Conservation (phyloP, 306 rosid species). For the Quercus agrifolia region DNA sequence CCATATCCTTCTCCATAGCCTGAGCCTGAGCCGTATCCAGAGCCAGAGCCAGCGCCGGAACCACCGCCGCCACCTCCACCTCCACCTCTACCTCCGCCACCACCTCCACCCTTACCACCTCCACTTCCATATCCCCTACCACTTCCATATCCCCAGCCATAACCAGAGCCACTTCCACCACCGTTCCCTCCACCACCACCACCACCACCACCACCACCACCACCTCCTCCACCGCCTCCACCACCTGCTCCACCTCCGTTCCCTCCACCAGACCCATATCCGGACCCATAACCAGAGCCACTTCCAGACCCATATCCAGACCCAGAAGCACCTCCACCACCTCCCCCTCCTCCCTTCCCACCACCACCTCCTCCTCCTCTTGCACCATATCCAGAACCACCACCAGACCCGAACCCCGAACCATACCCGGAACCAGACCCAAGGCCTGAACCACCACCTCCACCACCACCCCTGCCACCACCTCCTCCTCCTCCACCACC, state of each 20-base stretch:
- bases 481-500: conserved; percentile 30
- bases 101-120: conserved; percentile 27
- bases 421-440: conserved; percentile 40
- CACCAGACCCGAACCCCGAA: conserved; percentile 48
- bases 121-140: conserved; percentile 36
- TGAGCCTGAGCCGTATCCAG: conserved; percentile 45
- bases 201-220: conserved; percentile 25
- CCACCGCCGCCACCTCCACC: conserved; percentile 32
- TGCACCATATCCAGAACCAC: conserved; percentile 46
- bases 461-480: conserved; percentile 17
- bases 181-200: conserved; percentile 30
- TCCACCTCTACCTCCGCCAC: conserved; percentile 16
- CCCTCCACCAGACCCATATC: conserved; percentile 24
- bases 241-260: conserved; percentile 3
- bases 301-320: conserved; percentile 49
- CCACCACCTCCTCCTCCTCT: conserved; percentile 42
- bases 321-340: conserved; percentile 42
- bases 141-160: conserved; percentile 36
- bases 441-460: conserved; percentile 17
- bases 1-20: conserved; percentile 27
- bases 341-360: conserved; percentile 41
- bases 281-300: conserved; percentile 41
- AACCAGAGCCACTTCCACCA: conserved; percentile 34
- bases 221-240: conserved; percentile 8
- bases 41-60: conserved; percentile 46